Evolutionary conservation across 192 early-diverging fungal species (phyloP).

Genomic region (Haplosporangium gracile): DNA sequence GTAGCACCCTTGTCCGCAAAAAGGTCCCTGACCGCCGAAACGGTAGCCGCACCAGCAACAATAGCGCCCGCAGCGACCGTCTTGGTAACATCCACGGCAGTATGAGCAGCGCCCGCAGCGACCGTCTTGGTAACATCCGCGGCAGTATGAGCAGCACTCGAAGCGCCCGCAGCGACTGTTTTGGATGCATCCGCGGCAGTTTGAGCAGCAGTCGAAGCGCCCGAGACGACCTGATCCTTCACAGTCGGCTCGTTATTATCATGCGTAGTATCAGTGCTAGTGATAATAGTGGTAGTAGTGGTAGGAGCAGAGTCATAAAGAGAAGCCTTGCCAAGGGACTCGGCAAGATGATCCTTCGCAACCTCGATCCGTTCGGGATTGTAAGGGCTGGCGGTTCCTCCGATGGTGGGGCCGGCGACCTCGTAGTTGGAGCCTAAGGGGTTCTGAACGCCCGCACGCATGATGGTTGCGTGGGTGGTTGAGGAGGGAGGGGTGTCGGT

Average conservation of each 20-base stretch:
- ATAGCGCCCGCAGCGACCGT: not conserved
- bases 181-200: not conserved
- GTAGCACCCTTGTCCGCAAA: not conserved
- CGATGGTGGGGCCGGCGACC: slow-evolving; percentile 31
- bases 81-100: not conserved
- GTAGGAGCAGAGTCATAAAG: not conserved
- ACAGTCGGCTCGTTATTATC: no score
- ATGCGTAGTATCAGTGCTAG: not conserved
- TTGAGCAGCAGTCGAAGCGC: not conserved
- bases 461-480: not conserved
- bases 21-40: not conserved
- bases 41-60: slow-evolving; percentile 1
- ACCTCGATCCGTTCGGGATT: slow-evolving; percentile 18
- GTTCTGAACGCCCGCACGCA: slow-evolving; percentile 10
- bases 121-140: not conserved
- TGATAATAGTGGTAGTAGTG: not conserved
- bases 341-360: slow-evolving; percentile 22
- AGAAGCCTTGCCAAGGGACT: not conserved
- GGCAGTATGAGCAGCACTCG: not conserved
- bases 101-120: not conserved
- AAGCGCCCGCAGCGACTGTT: not conserved
- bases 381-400: slow-evolving; percentile 21
- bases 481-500: not conserved
- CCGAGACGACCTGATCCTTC: no score
- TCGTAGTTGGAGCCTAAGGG: not conserved